phyloP scores from a whole-genome alignment of 2,329 filamentous ascomycete genomes.

The Endothia cerciana region DNA sequence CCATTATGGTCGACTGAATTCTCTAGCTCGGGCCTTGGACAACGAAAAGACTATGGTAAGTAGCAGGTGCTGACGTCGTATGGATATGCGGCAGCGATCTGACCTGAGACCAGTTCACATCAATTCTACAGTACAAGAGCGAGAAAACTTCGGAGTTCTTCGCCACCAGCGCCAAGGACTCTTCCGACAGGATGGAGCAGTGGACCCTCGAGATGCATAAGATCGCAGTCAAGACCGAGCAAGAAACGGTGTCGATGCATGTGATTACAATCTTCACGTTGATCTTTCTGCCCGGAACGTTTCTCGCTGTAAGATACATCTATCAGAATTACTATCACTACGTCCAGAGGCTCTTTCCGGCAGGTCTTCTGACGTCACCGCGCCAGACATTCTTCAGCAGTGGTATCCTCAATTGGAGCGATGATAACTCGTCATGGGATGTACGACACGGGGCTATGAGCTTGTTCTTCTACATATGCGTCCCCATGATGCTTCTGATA shows the following conservation, averaged over 20 bases:
- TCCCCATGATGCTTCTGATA: slow-evolving; percentile 7
- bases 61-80: not conserved
- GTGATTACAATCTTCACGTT: slow-evolving; percentile 39
- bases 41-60: not conserved
- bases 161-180: not conserved
- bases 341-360: not conserved
- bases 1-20: not conserved
- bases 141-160: not conserved
- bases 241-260: slow-evolving; percentile 41
- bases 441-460: not conserved
- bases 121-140: slow-evolving; percentile 4
- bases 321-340: too few species aligned
- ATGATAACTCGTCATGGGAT: not conserved
- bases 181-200: slow-evolving; percentile 11
- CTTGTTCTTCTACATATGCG: slow-evolving; percentile 6
- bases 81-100: not conserved
- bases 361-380: slow-evolving; percentile 3
- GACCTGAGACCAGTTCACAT: not conserved
- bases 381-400: slow-evolving; percentile 27
- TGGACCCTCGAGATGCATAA: slow-evolving; percentile 44
- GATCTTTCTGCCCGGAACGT: slow-evolving; percentile 38
- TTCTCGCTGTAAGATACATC: slow-evolving; percentile 30
- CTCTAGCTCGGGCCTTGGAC: not conserved
- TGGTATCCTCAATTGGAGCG: not conserved
- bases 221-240: slow-evolving; percentile 55